Base-by-base conservation (phyloP, 768 basidiomycete genomes). In the Termitomyces sp. region DNA sequence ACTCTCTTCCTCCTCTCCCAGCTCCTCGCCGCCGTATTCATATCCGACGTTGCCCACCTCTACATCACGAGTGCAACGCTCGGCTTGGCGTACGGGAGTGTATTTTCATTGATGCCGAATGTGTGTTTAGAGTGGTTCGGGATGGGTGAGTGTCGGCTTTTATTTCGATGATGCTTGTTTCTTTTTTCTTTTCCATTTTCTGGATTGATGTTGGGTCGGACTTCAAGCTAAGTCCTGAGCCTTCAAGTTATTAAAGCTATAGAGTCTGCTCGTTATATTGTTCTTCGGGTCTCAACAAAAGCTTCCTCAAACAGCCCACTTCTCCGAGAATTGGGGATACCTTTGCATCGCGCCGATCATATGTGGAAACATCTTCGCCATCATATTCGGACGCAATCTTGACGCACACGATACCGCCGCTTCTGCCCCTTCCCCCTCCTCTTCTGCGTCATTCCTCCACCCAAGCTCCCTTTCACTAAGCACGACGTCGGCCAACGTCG, bases 71-170 rank as follows among this genome's bases (percentile, higher is more conserved):
- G 68, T 57, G 57, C 59, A 2, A 61, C 76, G 21, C 69, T 91
- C 0, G 90, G 89, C 0, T 67, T 87, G 5, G 83, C 85, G 0
- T 88, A 94, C 62, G 92, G 92, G 3, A 78, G 82, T 49, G 70
- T 74, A 53, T 93, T 91, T 66, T 88, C 87, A 2, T 72, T 89
- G 43, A 78, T 81, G 64, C 89, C 91, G 0, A 84, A 86, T n/a
- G 76, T 95, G 31, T 77, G 82, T 51, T 78, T 94, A 26, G 94
- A 95, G 62, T 94, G 90, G 91, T 95, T 94, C 62, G 93, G 93
- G 7, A 75, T 95, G 64, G 75, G 90, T 90, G 63, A 65, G 88
- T 83, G 2, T 28, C 3, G 7, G 26, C 1, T 41, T 30, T 28
- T 0, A 5, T 31, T 30, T 30, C 44, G 11, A 35, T 12, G 1